phyloP scores from a whole-genome alignment of 2,329 filamentous ascomycete species.

The Elsinoe australis region DNA sequence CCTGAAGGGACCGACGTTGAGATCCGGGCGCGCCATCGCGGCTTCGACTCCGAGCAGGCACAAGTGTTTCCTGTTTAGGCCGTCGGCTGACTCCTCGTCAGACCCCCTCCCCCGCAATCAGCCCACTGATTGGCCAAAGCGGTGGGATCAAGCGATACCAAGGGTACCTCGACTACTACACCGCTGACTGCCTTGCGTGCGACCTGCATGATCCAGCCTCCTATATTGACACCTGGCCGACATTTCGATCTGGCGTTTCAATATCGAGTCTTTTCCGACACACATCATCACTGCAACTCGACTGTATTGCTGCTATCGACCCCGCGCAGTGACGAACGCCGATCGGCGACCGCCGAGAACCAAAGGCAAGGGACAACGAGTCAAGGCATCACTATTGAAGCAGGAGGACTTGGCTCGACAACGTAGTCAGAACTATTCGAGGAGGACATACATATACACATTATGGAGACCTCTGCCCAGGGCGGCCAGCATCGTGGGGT shows the following conservation, averaged over 20 bases:
- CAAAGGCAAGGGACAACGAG: conserved; percentile 4
- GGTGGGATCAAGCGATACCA: conserved; percentile 12
- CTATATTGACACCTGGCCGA: conserved; percentile 12
- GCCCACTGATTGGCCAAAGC: conserved; percentile 2
- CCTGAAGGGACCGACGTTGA: conserved; percentile 8
- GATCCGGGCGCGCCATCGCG: background rate
- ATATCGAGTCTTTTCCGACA: background rate
- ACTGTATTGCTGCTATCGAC: background rate
- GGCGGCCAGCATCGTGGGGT: conserved; percentile 1
- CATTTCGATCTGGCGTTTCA: background rate
- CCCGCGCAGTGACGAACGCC: background rate
- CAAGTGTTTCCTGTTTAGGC: background rate
- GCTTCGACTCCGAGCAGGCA: background rate
- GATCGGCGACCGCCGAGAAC: conserved; percentile 7
- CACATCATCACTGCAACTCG: background rate
- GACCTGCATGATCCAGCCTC: conserved; percentile 7
- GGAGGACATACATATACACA: background rate
- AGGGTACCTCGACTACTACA: conserved; percentile 10
- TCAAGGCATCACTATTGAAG: too few relatives aligned
- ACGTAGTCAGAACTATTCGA: too few relatives aligned
- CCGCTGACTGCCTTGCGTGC: conserved; percentile 10
- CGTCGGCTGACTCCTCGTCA: conserved; percentile 7
- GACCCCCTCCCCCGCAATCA: conserved; percentile 1
- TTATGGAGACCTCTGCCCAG: conserved; percentile 12
- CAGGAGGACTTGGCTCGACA: too few relatives aligned